Percentiles rank a stretch among this genome's conserved stretches.
Conservation (phyloP, 495 filamentous ascomycete genomes). For the Aspergillus baeticus region DNA sequence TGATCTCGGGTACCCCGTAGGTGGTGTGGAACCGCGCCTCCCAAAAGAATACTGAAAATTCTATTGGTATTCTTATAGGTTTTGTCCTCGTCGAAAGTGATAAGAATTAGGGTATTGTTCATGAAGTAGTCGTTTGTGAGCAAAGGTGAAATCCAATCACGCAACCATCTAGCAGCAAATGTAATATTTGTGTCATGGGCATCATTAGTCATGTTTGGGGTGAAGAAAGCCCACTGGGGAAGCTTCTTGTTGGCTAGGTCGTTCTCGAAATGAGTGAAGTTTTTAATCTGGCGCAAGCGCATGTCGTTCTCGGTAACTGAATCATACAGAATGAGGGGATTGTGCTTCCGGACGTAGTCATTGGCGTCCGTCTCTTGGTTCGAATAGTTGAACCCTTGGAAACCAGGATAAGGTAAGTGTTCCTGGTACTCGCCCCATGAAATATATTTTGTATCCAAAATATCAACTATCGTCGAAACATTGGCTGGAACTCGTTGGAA, state of each 20-base stretch:
- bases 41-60: slow-evolving; percentile 62
- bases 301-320: slow-evolving; percentile 53
- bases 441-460: slow-evolving; percentile 66
- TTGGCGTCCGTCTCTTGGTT: slow-evolving; percentile 54
- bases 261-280: slow-evolving; percentile 60
- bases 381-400: slow-evolving; percentile 54
- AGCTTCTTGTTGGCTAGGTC: slow-evolving; percentile 57
- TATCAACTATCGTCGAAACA: slow-evolving; percentile 65
- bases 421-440: slow-evolving; percentile 72
- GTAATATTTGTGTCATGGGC: slow-evolving; percentile 68
- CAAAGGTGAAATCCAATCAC: slow-evolving; percentile 59
- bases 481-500: slow-evolving; percentile 57
- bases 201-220: slow-evolving; percentile 75
- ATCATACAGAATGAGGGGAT: slow-evolving; percentile 61
- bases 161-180: slow-evolving; percentile 57
- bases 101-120: slow-evolving; percentile 63
- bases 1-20: slow-evolving; percentile 61
- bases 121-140: slow-evolving; percentile 64
- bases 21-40: slow-evolving; percentile 58
- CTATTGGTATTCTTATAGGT: slow-evolving; percentile 55
- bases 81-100: slow-evolving; percentile 69
- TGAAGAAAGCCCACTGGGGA: slow-evolving; percentile 74
- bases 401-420: slow-evolving; percentile 66
- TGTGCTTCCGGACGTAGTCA: slow-evolving; percentile 79
- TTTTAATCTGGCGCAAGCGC: slow-evolving; percentile 63